Evolutionary conservation across 1,139 yeast species (phyloP), one percentile per base, ranked within the genome.

Genomic region (Yamadazyma membranifaciens): DNA sequence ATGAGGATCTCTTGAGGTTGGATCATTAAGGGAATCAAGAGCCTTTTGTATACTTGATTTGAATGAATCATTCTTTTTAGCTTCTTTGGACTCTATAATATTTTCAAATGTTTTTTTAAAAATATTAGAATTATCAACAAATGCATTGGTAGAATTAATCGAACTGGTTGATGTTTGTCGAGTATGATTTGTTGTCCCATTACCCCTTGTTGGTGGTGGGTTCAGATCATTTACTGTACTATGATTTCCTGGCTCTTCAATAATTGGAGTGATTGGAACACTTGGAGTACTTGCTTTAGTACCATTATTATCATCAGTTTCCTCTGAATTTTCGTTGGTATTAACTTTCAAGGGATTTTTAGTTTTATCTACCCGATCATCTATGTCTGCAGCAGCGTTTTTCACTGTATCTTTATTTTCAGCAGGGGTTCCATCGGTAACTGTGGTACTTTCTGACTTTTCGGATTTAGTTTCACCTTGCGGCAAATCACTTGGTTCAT

Each of bases 101-200:
- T 45, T 31, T 40, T 69, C 73, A 45, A 71, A 68, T 0, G 73
- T 58, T 41, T 64, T 68, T 39, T 59, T 63, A 58, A 71, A 71
- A n/a, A 69, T 61, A 34, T 59, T 64, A 15, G 60, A 47, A 45
- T 69, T 69, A 40, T 69, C 74, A 22, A 69, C 62, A 11, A 60
- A 57, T 9, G 67, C 65, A 38, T 42, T 51, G 1, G 60, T 45
- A 3, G 61, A 51, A 11, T 48, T 39, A n/a, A 57, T 45, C 1
- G 68, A 62, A 10, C 50, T 38, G 2, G 51, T 45, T 3, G 67
- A 62, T 13, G 46, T 45, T 28, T 56, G 54, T 27, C 60, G 57
- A 9, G 47, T 40, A 38, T 52, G 51, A 16, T 15, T 20, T 7
- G 32, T n/a, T 15, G 30, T 29, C 15, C 12, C 33, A 26, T 39